Base-by-base conservation (phyloP, 371 early-diverging fungal genomes). In the Zychaea mexicana region DNA sequence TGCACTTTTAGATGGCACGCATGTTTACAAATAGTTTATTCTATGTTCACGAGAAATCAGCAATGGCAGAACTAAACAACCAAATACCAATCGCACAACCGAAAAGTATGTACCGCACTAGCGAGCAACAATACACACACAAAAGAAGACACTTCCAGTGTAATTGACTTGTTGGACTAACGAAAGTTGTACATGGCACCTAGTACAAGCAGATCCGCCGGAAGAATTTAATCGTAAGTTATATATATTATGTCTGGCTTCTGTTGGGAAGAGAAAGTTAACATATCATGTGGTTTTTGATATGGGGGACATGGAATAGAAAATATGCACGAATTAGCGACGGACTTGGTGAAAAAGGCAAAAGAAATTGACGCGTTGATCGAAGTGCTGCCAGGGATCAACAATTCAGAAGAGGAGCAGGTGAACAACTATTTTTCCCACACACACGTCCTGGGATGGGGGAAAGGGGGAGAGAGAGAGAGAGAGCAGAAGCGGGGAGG, bases 281-380 rank as follows among this genome's bases (percentile, higher is more conserved):
- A n/a, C n/a, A n/a, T n/a, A n/a, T n/a, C n/a, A n/a, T n/a, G n/a
- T n/a, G n/a, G 38, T 36, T 36, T 36, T 15, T 7, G 38, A 36
- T 36, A 36, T 36, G 7, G 38, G 38, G n/a, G n/a, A n/a, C n/a
- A 33, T 33, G 33, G 5, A 33, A 30, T 33, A 88, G 90, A 78
- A 22, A 81, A 88, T 45, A 80, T 88, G 64, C 74, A 81, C 36
- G 87, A 88, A 61, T 69, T 86, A 7, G 88, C 86, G 0, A 69
- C 83, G 7, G 92, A 92, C 69, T 78, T 92, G 58, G 88, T 87
- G 7, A 85, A 88, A 36, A 88, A 90, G 33, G 85, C 84, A 30
- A 88, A 90, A 66, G 89, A 90, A 52, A 85, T 89, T 30, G 92
- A 92, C 58, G 76, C 82, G 19, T 65, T 92, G 22, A 85, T 90